Evolutionary conservation across 768 basidiomycete genomes (phyloP).

Genomic region (Phanerodontia chrysosporium): DNA sequence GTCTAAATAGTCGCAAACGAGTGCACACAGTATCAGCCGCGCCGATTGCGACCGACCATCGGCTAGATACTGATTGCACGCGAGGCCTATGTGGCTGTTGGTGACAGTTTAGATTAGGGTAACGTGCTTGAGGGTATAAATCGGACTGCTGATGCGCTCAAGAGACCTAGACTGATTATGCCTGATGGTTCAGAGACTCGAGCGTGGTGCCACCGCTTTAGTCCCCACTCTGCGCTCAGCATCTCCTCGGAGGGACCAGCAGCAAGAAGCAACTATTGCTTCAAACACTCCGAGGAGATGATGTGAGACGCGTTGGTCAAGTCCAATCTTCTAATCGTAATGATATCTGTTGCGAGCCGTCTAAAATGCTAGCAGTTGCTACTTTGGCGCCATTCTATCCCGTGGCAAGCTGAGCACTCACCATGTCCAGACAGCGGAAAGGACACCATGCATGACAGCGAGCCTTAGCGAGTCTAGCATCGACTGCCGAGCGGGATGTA

Average conservation of each 20-base stretch:
- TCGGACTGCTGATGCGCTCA: background rate
- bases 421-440: too few relatives aligned
- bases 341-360: too few relatives aligned
- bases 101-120: background rate
- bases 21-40: constrained; percentile 9
- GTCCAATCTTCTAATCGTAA: background rate
- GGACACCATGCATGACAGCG: too few relatives aligned
- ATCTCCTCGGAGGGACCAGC: too few relatives aligned
- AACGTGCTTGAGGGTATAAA: too few relatives aligned
- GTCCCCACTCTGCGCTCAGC: too few relatives aligned
- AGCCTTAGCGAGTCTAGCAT: background rate
- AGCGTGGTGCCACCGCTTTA: too few relatives aligned
- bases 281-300: background rate
- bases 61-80: background rate
- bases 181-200: too few relatives aligned
- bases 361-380: too few relatives aligned
- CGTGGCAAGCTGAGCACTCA: too few relatives aligned
- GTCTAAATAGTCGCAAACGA: constrained; percentile 12
- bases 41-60: background rate
- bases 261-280: background rate
- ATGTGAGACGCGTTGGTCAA: background rate
- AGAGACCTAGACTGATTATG: background rate
- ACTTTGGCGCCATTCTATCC: too few relatives aligned
- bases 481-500: background rate
- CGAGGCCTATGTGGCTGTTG: background rate